phyloP scores from a whole-genome alignment of 2,329 filamentous ascomycete species.

The Sphaceloma murrayae region DNA sequence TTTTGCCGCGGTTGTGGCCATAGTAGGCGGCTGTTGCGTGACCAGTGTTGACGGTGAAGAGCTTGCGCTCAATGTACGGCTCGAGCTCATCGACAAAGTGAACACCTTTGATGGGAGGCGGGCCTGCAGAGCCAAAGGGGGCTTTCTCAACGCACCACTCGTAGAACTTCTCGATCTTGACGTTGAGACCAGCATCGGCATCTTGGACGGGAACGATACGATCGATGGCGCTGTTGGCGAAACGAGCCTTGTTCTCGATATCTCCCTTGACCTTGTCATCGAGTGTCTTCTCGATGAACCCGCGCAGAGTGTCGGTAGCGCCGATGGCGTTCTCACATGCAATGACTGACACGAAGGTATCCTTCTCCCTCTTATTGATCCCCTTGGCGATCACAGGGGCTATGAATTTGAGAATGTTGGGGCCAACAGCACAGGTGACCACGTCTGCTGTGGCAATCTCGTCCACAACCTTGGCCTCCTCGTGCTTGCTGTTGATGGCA shows the following conservation, averaged over 20 bases:
- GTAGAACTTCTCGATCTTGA: slow-evolving; percentile 96
- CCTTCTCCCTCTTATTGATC: slow-evolving; percentile 61
- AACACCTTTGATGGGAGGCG: slow-evolving; percentile 73
- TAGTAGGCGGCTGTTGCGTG: slow-evolving; percentile 96
- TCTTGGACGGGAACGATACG: slow-evolving; percentile 93
- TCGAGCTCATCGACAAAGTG: slow-evolving; percentile 86
- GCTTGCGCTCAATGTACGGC: slow-evolving; percentile 97
- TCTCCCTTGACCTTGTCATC: slow-evolving; percentile 55
- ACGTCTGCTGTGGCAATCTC: slow-evolving; percentile 82
- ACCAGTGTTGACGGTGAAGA: slow-evolving; percentile 98
- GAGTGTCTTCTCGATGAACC: slow-evolving; percentile 64
- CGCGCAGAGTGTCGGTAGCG: slow-evolving; percentile 78
- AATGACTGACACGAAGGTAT: slow-evolving; percentile 74
- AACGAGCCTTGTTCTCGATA: slow-evolving; percentile 67
- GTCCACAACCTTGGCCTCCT: slow-evolving; percentile 70
- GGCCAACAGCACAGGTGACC: slow-evolving; percentile 94
- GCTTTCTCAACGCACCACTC: slow-evolving; percentile 94
- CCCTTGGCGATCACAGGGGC: slow-evolving; percentile 92
- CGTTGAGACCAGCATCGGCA: slow-evolving; percentile 68
- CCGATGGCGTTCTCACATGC: slow-evolving; percentile 97
- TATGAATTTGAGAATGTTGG: slow-evolving; percentile 92
- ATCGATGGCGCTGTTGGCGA: slow-evolving; percentile 97
- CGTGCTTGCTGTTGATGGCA: slow-evolving; percentile 85
- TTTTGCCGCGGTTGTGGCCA: slow-evolving; percentile 76
- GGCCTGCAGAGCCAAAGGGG: slow-evolving; percentile 63